Conservation (phyloP, 75 land plant genomes). For the Chamaecyparis obtusa region DNA sequence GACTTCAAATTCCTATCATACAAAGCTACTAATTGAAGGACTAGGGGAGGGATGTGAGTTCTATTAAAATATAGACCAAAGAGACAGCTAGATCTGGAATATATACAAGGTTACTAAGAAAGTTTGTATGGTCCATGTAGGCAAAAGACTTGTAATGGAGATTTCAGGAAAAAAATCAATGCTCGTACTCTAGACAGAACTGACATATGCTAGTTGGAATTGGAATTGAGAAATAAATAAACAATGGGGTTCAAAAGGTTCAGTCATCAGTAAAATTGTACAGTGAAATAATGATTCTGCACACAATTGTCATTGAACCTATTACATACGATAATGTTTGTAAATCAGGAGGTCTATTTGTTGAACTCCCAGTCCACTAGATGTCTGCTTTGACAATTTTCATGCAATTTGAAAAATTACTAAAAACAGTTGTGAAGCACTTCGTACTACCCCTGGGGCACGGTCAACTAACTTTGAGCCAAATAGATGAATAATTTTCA, state of each 20-base stretch:
- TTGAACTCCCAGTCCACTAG: not conserved
- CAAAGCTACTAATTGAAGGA: not conserved
- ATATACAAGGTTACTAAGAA: not conserved
- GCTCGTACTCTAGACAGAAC: not conserved
- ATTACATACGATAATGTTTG: not conserved
- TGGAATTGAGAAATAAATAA: too few relatives aligned
- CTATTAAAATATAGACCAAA: not conserved
- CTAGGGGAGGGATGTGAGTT: not conserved
- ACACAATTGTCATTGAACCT: not conserved
- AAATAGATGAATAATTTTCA: not conserved
- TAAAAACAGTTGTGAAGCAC: not conserved
- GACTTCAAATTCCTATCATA: not conserved
- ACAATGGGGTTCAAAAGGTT: not conserved
- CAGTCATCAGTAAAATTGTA: not conserved
- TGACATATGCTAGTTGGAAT: too few relatives aligned
- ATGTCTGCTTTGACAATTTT: not conserved
- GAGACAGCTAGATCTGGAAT: not conserved
- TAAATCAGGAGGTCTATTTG: not conserved
- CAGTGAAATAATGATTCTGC: not conserved
- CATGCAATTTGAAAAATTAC: not conserved
- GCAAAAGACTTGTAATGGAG: not conserved
- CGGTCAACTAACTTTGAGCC: not conserved
- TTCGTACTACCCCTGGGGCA: not conserved
- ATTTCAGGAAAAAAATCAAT: too few relatives aligned
- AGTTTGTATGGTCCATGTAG: not conserved